Percentiles rank a stretch among this genome's conserved stretches.
Evolutionary conservation across 2,329 filamentous ascomycete species (phyloP).

Genomic region (Botrytis porri): DNA sequence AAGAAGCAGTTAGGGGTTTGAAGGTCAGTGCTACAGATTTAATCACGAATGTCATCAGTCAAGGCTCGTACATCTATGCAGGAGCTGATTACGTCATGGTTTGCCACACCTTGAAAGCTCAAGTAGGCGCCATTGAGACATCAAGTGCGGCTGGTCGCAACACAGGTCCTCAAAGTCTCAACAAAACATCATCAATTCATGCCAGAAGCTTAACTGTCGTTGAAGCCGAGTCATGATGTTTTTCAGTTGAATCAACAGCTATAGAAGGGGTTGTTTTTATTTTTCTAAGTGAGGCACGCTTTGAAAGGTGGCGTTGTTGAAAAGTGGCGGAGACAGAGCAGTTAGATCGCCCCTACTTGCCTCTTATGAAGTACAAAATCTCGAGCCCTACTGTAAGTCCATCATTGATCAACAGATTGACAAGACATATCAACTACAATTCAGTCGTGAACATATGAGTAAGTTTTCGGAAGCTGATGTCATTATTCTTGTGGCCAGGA

Average conservation of each 20-base stretch:
- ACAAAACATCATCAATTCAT: conserved; percentile 36
- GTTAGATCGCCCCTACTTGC: conserved; percentile 38
- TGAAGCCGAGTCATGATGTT: conserved; percentile 33
- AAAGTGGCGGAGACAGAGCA: conserved; percentile 40
- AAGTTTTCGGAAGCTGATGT: conserved; percentile 36
- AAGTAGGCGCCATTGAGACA: conserved; percentile 42
- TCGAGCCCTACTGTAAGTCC: conserved; percentile 34
- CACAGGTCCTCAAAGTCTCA: conserved; percentile 27
- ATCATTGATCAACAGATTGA: conserved; percentile 39
- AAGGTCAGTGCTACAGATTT: conserved; percentile 28
- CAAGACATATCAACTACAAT: conserved; percentile 23
- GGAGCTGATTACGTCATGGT: conserved; percentile 47
- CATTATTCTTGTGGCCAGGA: conserved; percentile 43
- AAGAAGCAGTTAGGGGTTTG: conserved; percentile 42
- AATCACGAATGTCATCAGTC: not conserved
- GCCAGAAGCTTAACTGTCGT: conserved; percentile 43
- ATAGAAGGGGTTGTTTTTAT: conserved; percentile 40
- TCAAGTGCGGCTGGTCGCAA: conserved; percentile 31
- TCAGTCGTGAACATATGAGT: not conserved
- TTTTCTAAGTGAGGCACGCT: conserved; percentile 40
- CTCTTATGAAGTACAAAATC: conserved; percentile 36
- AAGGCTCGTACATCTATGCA: conserved; percentile 29
- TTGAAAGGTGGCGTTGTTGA: conserved; percentile 41
- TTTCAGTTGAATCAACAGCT: conserved; percentile 36
- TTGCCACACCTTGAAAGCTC: conserved; percentile 44